Percentiles rank a stretch among this genome's conserved stretches.
These are phyloP conservation scores for Termitomyces sp. DNA, from an alignment of 768 basidiomycete genomes.

Conservation along the genomic window DNA sequence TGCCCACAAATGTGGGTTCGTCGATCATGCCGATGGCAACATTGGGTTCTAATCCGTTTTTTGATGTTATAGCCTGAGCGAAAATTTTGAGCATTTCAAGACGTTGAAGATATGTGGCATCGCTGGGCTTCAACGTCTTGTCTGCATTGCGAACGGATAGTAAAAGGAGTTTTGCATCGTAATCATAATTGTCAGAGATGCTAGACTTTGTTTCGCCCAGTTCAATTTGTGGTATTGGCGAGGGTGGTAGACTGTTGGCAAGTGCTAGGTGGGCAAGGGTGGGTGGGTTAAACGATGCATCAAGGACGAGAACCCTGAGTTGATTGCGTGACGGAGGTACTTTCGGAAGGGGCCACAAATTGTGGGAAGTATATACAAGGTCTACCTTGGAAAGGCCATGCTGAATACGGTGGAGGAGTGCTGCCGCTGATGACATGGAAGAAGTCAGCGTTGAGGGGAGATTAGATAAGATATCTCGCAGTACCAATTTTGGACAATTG, in stretches of 20 bases:
- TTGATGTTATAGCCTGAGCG: slow-evolving; percentile 38
- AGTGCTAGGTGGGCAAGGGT: slow-evolving; percentile 82
- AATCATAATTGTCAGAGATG: slow-evolving; percentile 27
- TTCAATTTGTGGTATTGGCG: slow-evolving; percentile 4
- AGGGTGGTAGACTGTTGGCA: slow-evolving; percentile 41
- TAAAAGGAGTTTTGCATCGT: slow-evolving; percentile 74
- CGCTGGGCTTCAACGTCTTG: slow-evolving; percentile 66
- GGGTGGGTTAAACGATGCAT: slow-evolving; percentile 93
- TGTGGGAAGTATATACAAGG: slow-evolving; percentile 58
- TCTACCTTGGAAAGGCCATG: slow-evolving; percentile 45
- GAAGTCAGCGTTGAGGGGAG: not conserved
- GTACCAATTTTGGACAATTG: not conserved
- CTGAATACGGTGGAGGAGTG: slow-evolving; percentile 37
- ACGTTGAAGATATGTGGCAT: slow-evolving; percentile 75
- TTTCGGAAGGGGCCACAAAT: slow-evolving; percentile 59
- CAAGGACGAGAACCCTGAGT: slow-evolving; percentile 31
- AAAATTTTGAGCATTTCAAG: slow-evolving; percentile 85
- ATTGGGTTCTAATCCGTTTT: slow-evolving; percentile 29
- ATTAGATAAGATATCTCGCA: slow-evolving; percentile 14
- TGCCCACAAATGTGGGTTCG: slow-evolving; percentile 87
- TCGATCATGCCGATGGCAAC: slow-evolving; percentile 80
- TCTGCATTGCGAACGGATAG: slow-evolving; percentile 87
- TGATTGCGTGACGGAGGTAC: slow-evolving; percentile 1
- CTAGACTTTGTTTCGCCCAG: not conserved
- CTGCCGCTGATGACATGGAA: not conserved